Evolutionary conservation across 345 rosid genomes (phyloP), one percentile per base, ranked within the genome.

Genomic region (Bruguiera gymnorhiza): DNA sequence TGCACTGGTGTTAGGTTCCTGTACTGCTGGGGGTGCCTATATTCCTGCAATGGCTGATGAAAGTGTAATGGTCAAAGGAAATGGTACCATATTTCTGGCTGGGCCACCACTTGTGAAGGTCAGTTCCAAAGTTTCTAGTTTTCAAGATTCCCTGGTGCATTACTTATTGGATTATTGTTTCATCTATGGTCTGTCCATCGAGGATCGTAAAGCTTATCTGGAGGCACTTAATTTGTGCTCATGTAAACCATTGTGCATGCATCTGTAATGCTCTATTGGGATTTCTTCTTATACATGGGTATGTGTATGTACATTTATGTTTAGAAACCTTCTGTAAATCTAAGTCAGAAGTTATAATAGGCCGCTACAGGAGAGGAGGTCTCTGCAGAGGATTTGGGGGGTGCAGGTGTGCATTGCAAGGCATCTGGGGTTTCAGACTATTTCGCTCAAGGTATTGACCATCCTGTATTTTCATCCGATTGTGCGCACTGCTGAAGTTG

Each of bases 11-110:
- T 79, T 94, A 72, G 98, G 98, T 53, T 94, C 96, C 3, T 94
- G 98, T 81, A 94, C 97, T 57, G 96, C 96, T 9, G 97, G 97
- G 65, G 98, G 96, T 68, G 98, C 98, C 29, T 94, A 94, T 82
- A 94, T 91, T 62, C 97, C 98, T 76, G 97, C 98, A 39, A 94
- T 94, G 97, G 98, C 98, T 39, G 98, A 94, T 76, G 96, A 91
- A 63, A 94, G 98, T 86, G 95, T 94, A 8, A 94, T 91, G 98
- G 98, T 94, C 63, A 89, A 91, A 84, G 96, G 96, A 69, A 94
- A 94, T 81, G 97, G 95, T 54, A 94, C 98, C 60, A 89, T 91
- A 74, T 94, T 94, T 85, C 82, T 91, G 56, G 98, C 98, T 32
- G 98, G 97, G 76, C 98, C 97, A 59, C 97, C 96, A 21, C 92